Evolutionary conservation across 148 eudicot genomes (phyloP).

Genomic region (Salicornia ramosissima): DNA sequence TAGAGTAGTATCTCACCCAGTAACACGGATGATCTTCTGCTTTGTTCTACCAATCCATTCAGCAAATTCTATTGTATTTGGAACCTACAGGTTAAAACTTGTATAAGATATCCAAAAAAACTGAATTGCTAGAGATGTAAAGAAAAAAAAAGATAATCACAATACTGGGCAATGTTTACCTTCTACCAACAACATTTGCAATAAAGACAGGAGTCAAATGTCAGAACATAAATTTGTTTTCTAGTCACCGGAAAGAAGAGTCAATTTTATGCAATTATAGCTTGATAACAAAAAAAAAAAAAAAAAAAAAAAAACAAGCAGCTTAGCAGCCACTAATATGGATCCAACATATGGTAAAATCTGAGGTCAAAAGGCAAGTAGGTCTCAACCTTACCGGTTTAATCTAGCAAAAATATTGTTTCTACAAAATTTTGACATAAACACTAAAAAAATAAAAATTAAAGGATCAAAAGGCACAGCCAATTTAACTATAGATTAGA

Average conservation of each 20-base stretch:
- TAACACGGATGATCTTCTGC: conserved; percentile 82
- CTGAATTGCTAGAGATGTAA: conserved; percentile 5
- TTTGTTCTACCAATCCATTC: conserved; percentile 98
- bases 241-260: conserved; percentile 1
- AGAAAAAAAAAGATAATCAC: neutral
- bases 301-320: no score
- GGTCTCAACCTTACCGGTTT: neutral
- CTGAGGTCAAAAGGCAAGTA: no score
- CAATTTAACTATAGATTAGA: neutral
- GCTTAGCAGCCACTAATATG: no score
- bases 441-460: no score
- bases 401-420: neutral
- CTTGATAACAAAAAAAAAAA: neutral
- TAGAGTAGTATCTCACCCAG: conserved; percentile 57
- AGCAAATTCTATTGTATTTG: conserved; percentile 94
- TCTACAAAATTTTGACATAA: no score
- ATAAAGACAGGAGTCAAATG: neutral
- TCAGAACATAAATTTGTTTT: neutral
- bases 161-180: neutral
- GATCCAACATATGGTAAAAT: no score
- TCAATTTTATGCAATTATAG: no score
- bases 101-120: conserved; percentile 7
- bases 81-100: conserved; percentile 53
- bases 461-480: neutral
- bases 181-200: neutral